These are phyloP conservation scores for Teratosphaeria viscida DNA, from an alignment of 2,329 filamentous ascomycete genomes.

Conservation along the genomic window DNA sequence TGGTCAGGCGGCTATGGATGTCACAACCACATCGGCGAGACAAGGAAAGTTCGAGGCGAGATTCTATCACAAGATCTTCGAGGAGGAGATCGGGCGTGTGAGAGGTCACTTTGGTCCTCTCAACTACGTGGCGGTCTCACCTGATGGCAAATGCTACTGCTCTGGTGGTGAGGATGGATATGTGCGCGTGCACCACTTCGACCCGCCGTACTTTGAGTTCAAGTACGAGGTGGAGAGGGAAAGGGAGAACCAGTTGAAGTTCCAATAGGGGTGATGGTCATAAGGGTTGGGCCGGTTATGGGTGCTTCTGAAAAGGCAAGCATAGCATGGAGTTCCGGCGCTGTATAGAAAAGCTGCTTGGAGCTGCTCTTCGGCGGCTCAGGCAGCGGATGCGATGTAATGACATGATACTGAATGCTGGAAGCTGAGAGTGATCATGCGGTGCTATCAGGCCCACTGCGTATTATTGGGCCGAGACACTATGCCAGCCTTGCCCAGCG, in stretches of 20 bases:
- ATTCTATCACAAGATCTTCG: slow-evolving; percentile 99
- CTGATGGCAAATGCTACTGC: slow-evolving; percentile 83
- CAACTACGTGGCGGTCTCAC: slow-evolving; percentile 91
- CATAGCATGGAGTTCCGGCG: neutral
- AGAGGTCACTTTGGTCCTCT: slow-evolving; percentile 93
- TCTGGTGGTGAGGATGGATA: slow-evolving; percentile 97
- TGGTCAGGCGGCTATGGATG: slow-evolving; percentile 97
- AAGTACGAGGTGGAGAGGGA: slow-evolving; percentile 97
- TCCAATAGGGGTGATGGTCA: neutral
- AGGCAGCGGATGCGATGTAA: neutral
- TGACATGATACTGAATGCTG: neutral
- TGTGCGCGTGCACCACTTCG: slow-evolving; percentile 95
- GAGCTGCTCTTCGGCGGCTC: neutral
- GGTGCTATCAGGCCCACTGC: neutral
- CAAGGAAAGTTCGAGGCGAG: slow-evolving; percentile 99
- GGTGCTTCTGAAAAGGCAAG: neutral
- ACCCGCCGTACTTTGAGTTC: slow-evolving; percentile 98
- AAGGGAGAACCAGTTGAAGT: slow-evolving; percentile 26
- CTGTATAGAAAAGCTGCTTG: neutral
- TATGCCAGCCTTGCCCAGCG: neutral
- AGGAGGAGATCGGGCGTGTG: slow-evolving; percentile 96
- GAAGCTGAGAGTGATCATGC: neutral
- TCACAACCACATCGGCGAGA: slow-evolving; percentile 83
- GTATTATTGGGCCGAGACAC: neutral
- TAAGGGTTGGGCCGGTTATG: neutral